Percentiles rank a stretch among this genome's conserved stretches.
These are phyloP conservation scores for Apiospora malaysiana DNA, from an alignment of 2,329 filamentous ascomycete genomes.

Conservation along the genomic window DNA sequence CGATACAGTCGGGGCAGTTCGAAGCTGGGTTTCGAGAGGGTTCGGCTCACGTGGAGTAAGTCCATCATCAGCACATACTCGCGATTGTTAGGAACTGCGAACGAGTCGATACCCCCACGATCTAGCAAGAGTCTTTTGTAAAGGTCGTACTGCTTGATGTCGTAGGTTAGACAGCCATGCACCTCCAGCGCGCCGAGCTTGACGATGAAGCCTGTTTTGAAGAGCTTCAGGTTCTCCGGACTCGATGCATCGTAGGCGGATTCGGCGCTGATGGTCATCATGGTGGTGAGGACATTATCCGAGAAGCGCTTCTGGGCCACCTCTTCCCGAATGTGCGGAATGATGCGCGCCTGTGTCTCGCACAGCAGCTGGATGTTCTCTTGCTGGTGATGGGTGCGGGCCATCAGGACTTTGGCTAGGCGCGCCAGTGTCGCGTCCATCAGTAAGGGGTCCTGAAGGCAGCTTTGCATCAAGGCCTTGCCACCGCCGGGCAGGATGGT, in stretches of 20 bases:
- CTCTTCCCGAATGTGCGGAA: not conserved
- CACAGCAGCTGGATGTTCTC: not conserved
- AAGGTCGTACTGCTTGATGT: not conserved
- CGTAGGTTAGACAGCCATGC: not conserved
- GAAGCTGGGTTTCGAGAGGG: not conserved
- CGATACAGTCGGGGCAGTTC: not conserved
- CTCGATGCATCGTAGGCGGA: not conserved
- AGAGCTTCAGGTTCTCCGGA: not conserved
- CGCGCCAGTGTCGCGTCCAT: constrained; percentile 6
- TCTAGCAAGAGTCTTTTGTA: not conserved
- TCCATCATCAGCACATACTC: constrained; percentile 13
- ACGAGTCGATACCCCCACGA: not conserved
- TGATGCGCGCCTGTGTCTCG: constrained; percentile 5
- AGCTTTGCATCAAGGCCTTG: not conserved
- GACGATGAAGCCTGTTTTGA: not conserved
- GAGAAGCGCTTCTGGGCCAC: not conserved
- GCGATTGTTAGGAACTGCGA: not conserved
- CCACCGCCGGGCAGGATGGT: not conserved
- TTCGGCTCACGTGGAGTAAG: not conserved
- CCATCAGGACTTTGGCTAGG: constrained; percentile 3
- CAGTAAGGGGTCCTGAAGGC: not conserved
- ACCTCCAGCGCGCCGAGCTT: not conserved
- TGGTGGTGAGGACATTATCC: not conserved
- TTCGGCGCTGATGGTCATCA: constrained; percentile 12
- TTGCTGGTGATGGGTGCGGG: not conserved